Evolutionary conservation across 257 asterid genomes (phyloP).

Genomic region (Anisodus tanguticus): DNA sequence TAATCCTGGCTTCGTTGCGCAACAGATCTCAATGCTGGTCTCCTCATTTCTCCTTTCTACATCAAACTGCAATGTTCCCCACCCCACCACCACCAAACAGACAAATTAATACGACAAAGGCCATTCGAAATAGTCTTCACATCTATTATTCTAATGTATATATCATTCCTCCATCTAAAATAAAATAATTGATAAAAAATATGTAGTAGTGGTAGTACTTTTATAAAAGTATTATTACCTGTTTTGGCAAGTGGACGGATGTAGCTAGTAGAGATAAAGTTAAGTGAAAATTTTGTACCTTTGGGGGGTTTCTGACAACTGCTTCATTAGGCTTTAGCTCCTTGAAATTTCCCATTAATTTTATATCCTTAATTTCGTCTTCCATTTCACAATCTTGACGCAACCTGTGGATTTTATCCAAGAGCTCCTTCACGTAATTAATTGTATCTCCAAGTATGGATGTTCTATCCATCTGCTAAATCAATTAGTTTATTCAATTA

Average conservation of each 20-base stretch:
- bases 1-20: slow-evolving; percentile 73
- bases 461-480: slow-evolving; percentile 82
- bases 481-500: neutral
- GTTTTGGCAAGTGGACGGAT: neutral
- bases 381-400: slow-evolving; percentile 44
- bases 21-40: slow-evolving; percentile 64
- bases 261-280: neutral
- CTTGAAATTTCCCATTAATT: slow-evolving; percentile 37
- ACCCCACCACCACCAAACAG: neutral
- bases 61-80: slow-evolving; percentile 52
- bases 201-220: too few species aligned
- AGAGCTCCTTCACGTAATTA: slow-evolving; percentile 78
- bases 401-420: slow-evolving; percentile 61
- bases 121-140: neutral
- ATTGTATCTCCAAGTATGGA: slow-evolving; percentile 87
- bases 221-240: too few species aligned
- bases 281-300: slow-evolving; percentile 46
- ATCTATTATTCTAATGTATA: neutral
- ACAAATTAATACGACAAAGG: neutral
- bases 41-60: slow-evolving; percentile 68
- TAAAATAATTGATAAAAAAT: too few species aligned
- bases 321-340: slow-evolving; percentile 57
- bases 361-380: slow-evolving; percentile 35
- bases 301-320: slow-evolving; percentile 60
- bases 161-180: neutral